Percentiles rank a stretch among this genome's conserved stretches.
These are phyloP conservation scores for Ceratobasidium sp. DNA, from an alignment of 1,284 basidiomycete genomes.

Conservation along the genomic window DNA sequence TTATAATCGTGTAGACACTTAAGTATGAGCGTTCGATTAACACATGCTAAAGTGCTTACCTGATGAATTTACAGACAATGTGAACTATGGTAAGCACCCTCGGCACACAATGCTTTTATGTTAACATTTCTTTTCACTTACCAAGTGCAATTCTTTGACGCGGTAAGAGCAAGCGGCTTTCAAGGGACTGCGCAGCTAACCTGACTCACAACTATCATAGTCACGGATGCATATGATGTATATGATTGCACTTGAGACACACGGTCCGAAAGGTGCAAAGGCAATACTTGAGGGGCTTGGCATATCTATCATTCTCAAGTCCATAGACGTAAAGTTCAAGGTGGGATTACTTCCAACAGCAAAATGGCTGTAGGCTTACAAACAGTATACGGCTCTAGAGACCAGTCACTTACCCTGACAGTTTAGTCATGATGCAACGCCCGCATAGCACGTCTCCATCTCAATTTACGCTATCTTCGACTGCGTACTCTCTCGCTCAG, in stretches of 20 bases:
- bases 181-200: no score
- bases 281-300: slow-evolving; percentile 38
- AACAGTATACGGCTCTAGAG: not conserved
- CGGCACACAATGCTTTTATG: not conserved
- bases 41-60: not conserved
- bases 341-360: not conserved
- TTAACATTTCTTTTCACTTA: not conserved
- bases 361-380: not conserved
- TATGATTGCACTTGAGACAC: slow-evolving; percentile 22
- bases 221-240: slow-evolving; percentile 38
- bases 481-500: slow-evolving; percentile 40
- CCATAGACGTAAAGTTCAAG: slow-evolving; percentile 39
- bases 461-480: slow-evolving; percentile 30
- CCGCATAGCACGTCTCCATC: slow-evolving; percentile 37
- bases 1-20: not conserved
- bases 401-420: slow-evolving; percentile 42
- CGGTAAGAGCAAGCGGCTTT: slow-evolving; percentile 19
- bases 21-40: not conserved
- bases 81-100: slow-evolving; percentile 37
- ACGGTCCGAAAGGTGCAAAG: slow-evolving; percentile 19
- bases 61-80: slow-evolving; percentile 34
- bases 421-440: slow-evolving; percentile 40
- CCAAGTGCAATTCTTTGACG: slow-evolving; percentile 30
- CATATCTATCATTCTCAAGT: slow-evolving; percentile 40
- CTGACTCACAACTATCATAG: no score